phyloP scores from a whole-genome alignment of 306 rosid genomes.

The Fragaria ananassa region DNA sequence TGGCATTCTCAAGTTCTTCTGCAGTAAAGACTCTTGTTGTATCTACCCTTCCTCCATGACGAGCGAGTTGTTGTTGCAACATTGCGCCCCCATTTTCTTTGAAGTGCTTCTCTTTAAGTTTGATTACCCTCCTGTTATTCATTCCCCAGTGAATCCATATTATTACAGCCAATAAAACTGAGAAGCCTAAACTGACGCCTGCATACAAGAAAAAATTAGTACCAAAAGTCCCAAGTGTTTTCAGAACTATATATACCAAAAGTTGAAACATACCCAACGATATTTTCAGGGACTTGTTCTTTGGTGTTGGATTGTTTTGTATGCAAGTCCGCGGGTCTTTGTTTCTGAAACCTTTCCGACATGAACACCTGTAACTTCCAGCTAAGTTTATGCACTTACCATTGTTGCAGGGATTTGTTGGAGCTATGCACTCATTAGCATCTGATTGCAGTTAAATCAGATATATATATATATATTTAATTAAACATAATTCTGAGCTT shows the following conservation, averaged over 20 bases:
- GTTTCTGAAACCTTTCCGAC: neutral
- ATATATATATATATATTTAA: too few relatives aligned
- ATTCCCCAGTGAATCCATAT: neutral
- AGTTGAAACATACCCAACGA: neutral
- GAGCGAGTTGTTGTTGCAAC: slow-evolving; percentile 12
- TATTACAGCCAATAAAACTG: neutral
- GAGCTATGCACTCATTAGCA: neutral
- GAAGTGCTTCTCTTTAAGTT: slow-evolving; percentile 12
- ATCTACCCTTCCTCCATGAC: neutral
- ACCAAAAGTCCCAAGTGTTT: too few relatives aligned
- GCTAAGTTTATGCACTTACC: neutral
- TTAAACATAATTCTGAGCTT: neutral
- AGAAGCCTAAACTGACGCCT: slow-evolving; percentile 5
- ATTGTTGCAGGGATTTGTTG: neutral
- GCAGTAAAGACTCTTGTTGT: neutral
- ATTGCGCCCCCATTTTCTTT: slow-evolving; percentile 22
- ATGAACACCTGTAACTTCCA: neutral
- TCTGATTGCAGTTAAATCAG: neutral
- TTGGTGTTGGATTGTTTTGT: neutral
- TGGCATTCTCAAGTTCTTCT: slow-evolving; percentile 2
- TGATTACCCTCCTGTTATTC: neutral
- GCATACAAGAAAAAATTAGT: neutral
- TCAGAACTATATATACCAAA: too few relatives aligned
- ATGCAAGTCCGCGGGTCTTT: neutral
- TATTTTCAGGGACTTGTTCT: neutral